These are phyloP conservation scores for Leptographium wingfieldii DNA, from an alignment of 2,329 filamentous ascomycete genomes.

Conservation along the genomic window DNA sequence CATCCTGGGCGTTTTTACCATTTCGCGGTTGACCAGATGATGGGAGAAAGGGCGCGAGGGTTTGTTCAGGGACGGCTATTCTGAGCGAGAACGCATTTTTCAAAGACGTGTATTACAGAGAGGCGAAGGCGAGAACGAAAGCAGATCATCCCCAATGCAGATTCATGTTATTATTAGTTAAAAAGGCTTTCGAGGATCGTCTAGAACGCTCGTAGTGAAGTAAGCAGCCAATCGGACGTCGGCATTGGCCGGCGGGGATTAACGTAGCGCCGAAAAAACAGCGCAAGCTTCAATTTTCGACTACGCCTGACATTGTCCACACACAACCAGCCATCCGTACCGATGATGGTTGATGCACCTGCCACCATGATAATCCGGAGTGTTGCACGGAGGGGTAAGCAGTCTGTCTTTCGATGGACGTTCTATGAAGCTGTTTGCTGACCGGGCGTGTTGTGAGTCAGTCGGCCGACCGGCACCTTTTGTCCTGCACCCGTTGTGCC, in stretches of 20 bases:
- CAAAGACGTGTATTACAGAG: conserved; percentile 1
- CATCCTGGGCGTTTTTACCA: conserved; percentile 83
- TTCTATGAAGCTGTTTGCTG: not conserved
- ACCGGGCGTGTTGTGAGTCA: not conserved
- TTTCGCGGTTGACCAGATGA: conserved; percentile 55
- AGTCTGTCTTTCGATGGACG: not conserved
- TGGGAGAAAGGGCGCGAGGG: not conserved
- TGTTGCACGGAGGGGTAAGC: conserved; percentile 40
- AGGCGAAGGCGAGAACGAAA: not conserved
- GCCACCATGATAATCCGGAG: conserved; percentile 44
- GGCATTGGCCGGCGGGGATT: not conserved
- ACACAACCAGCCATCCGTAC: not conserved
- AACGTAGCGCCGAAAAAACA: not conserved
- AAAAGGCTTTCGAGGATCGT: too few relatives aligned
- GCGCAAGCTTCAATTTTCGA: not conserved
- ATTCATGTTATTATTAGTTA: too few relatives aligned
- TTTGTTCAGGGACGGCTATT: not conserved
- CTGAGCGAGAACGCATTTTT: not conserved
- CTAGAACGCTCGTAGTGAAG: too few relatives aligned
- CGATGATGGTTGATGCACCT: conserved; percentile 2
- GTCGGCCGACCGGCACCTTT: not conserved
- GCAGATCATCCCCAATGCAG: not conserved
- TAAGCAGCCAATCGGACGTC: not conserved
- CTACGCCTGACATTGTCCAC: not conserved
- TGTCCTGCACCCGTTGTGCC: conserved; percentile 15